Evolutionary conservation across 495 filamentous ascomycete species (phyloP), one percentile per base, ranked within the genome.

Genomic region (Copromyces sp.): DNA sequence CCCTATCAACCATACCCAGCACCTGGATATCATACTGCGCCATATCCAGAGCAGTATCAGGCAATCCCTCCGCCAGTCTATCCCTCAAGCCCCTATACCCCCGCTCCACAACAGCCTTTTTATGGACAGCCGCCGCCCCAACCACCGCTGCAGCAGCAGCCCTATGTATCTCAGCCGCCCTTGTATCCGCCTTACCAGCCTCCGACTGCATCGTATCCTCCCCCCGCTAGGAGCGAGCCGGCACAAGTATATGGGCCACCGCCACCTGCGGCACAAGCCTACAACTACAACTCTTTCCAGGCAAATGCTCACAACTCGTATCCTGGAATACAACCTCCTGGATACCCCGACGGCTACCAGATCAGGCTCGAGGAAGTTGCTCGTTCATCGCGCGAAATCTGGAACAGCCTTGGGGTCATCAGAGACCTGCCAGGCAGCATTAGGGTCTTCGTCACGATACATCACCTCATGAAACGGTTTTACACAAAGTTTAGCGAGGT

Each of bases 351-450:
- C 39, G 76, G 75, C 38, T 85, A 89, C 73, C 83, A 86, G 70
- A 75, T 80, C 53, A 85, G 88, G 77, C 82, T 90, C n/a, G 87
- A 89, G 70, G 83, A 86, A 39, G 76, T 93, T 68, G 87, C 89
- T 7, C 80, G 82, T 32, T 86, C 83, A 71, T 86, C 89, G 32
- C 85, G 86, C 37, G 88, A 90, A 39, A 75, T 91, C 35, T 94
- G 91, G 90, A 84, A 86, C 68, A 77, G 81, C 12, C 86, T 89
- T 38, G 85, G 84, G 39, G 84, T 84, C 5, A 82, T 92, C 73
- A 89, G 89, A 74, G 88, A 92, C 40, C 79, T 93, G 9, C 88
- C 87, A 9, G 84, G 86, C 37, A 87, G 86, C 74, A 83, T 91
- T 68, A 85, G 89, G 68, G 84, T 93, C 9, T 87, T 87, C 73